A percentile compares a stretch with the other conserved stretches of the same genome.
phyloP scores from a whole-genome alignment of 768 basidiomycete genomes.

The Amyloporia xantha region DNA sequence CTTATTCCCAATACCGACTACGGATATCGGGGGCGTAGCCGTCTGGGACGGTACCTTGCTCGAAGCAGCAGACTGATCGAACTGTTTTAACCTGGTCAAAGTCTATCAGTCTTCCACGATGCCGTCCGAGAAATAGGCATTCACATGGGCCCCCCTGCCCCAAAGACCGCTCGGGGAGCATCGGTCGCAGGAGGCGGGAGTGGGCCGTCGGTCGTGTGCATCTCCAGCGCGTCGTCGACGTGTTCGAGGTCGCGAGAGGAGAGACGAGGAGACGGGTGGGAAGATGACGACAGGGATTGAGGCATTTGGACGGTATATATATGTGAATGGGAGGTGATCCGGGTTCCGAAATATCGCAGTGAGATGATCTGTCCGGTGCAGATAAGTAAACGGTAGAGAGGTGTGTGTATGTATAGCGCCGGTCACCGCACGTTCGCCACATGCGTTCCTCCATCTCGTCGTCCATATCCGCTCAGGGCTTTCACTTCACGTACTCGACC shows the following conservation, averaged over 20 bases:
- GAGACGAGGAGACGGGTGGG: slow-evolving; percentile 11
- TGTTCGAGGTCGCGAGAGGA: slow-evolving; percentile 41
- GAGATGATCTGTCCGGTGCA: too few species aligned
- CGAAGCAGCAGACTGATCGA: slow-evolving; percentile 66
- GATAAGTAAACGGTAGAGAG: too few species aligned
- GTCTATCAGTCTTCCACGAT: not conserved
- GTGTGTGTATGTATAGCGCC: too few species aligned
- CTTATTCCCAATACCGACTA: slow-evolving; percentile 86
- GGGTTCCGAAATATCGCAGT: too few species aligned
- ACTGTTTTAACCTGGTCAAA: slow-evolving; percentile 59
- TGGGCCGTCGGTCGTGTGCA: slow-evolving; percentile 18
- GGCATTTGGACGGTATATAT: not conserved
- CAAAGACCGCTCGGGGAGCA: slow-evolving; percentile 48
- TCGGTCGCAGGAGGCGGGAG: slow-evolving; percentile 16
- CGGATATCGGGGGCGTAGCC: slow-evolving; percentile 73
- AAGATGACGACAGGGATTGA: not conserved
- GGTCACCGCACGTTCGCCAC: not conserved
- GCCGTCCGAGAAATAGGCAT: slow-evolving; percentile 16
- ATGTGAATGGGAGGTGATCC: too few species aligned
- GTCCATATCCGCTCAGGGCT: slow-evolving; percentile 16
- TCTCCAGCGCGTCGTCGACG: slow-evolving; percentile 44
- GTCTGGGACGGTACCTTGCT: slow-evolving; percentile 69
- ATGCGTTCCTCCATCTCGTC: slow-evolving; percentile 13
- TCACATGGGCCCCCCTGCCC: slow-evolving; percentile 73
- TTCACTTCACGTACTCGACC: slow-evolving; percentile 20